A percentile compares a stretch with the other conserved stretches of the same genome.
These are phyloP conservation scores for Geopyxis carbonaria DNA, from an alignment of 495 filamentous ascomycete species.

Conservation along the genomic window DNA sequence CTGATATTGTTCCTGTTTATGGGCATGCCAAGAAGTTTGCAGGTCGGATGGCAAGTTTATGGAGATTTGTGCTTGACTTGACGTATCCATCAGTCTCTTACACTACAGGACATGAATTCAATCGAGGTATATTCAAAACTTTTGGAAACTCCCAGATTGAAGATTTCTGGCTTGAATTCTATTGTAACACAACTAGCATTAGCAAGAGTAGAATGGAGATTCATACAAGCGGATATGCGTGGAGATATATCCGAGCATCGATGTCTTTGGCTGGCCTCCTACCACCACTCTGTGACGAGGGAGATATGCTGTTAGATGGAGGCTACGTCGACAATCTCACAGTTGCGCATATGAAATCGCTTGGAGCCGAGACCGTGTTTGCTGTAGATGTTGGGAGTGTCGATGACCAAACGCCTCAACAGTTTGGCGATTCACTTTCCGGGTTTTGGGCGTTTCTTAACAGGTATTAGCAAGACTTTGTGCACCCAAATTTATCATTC, in stretches of 20 bases:
- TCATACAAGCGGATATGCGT: conserved; percentile 88
- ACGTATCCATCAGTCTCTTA: conserved; percentile 88
- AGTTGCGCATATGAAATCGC: conserved; percentile 87
- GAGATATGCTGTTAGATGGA: conserved; percentile 86
- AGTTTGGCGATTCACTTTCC: conserved; percentile 84
- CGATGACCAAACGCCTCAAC: conserved; percentile 78
- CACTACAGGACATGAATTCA: conserved; percentile 97
- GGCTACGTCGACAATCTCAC: conserved; percentile 97
- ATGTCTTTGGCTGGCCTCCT: conserved; percentile 90
- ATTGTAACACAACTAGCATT: conserved; percentile 98
- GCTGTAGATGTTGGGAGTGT: conserved; percentile 85
- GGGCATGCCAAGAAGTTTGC: conserved; percentile 93
- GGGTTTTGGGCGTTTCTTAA: conserved; percentile 88
- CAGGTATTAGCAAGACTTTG: conserved; percentile 28
- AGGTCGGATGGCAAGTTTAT: conserved; percentile 90
- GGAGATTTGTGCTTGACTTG: conserved; percentile 87
- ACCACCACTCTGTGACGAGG: conserved; percentile 89
- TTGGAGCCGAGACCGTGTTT: conserved; percentile 87
- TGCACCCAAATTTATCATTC: not conserved
- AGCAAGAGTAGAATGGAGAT: conserved; percentile 73
- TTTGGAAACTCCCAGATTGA: conserved; percentile 94
- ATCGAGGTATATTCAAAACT: conserved; percentile 96
- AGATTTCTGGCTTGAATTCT: conserved; percentile 97
- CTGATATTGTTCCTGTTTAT: conserved; percentile 92
- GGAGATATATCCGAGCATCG: conserved; percentile 87